A percentile compares a stretch with the other conserved stretches of the same genome.
Evolutionary conservation across 129 eudicot genomes (phyloP).

Genomic region (Artemisia tridentata): DNA sequence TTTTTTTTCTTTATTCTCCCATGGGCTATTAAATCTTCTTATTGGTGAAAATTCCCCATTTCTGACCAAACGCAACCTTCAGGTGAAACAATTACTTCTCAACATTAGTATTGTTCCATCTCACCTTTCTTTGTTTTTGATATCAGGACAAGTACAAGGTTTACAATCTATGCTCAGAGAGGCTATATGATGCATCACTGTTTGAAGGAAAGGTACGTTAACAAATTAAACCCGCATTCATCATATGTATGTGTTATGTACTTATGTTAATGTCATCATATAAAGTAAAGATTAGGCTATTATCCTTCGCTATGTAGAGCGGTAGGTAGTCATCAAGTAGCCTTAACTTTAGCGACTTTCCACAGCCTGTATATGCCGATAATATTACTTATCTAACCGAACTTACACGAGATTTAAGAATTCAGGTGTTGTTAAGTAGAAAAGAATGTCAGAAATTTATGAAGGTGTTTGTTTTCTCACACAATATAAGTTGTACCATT

Average conservation of each 20-base stretch:
- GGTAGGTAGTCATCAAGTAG: neutral
- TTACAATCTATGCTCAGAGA: slow-evolving; percentile 95
- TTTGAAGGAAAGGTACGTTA: slow-evolving; percentile 91
- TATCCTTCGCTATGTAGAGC: neutral
- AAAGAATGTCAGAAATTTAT: slow-evolving; percentile 1
- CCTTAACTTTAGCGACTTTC: neutral
- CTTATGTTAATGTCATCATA: neutral
- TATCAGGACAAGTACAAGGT: slow-evolving; percentile 94
- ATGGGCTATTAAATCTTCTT: neutral
- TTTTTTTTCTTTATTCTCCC: neutral
- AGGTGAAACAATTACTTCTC: too few species aligned
- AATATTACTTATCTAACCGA: neutral
- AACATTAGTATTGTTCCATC: too few species aligned
- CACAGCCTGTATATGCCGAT: too few species aligned
- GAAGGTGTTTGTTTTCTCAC: neutral
- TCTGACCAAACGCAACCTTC: neutral
- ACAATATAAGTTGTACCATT: neutral
- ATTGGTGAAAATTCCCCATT: neutral
- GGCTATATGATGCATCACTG: slow-evolving; percentile 94
- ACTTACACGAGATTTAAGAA: neutral
- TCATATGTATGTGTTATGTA: neutral
- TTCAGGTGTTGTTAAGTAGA: neutral
- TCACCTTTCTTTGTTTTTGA: neutral
- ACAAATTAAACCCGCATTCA: slow-evolving; percentile 1
- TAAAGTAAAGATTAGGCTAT: neutral